Base-by-base conservation (phyloP, 1,284 basidiomycete species). In the Amylostereum areolatum region DNA sequence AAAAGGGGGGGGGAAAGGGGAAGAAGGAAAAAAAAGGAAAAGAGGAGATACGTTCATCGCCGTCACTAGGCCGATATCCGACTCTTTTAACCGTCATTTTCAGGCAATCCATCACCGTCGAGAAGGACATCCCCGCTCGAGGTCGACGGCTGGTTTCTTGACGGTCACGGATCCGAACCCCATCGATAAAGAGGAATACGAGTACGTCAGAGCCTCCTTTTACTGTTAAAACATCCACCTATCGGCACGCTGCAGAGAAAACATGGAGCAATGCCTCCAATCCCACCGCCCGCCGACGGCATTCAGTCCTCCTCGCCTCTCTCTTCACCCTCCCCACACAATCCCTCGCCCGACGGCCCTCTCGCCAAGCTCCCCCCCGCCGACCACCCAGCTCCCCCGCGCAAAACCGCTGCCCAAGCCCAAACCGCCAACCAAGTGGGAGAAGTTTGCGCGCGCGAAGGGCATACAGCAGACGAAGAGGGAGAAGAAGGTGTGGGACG, bases 371-470 rank as follows among this genome's bases (percentile, higher is more conserved):
- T 97, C 3, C 94, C 96, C n/a, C 0, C 66, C 81, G 2, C 83
- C 92, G 4, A 81, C 74, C 4, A 90, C 85, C 33, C 71, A 74
- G 43, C 78, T 98, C 1, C 96, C 96, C 0, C 82, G 96, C 32
- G 81, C 94, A 41, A 99, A 99, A 67, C 89, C 89, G 1, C 73
- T 98, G 27, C 96, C 96, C 0, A 95, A 94, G 63, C 86, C 89
- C 3, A 97, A 96, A 69, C 86, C 89, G 3, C 80, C 80, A 44
- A 98, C 96, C 11, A 99, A 97, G 67, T 99, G 97, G 97, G 92
- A 98, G 72, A 78, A 83, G 54, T 99, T 98, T 62, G 96, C 96
- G 11, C 84, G 85, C 50, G 85, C 89, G 40, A 98, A 97, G 73
- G 97, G 97, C 31, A 99, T 99, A 61, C 81, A 83, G 58, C 81